Percentiles rank a stretch among this genome's conserved stretches.
These are phyloP conservation scores for Hymenoscyphus albidus DNA, from an alignment of 2,329 filamentous ascomycete species.

Conservation along the genomic window DNA sequence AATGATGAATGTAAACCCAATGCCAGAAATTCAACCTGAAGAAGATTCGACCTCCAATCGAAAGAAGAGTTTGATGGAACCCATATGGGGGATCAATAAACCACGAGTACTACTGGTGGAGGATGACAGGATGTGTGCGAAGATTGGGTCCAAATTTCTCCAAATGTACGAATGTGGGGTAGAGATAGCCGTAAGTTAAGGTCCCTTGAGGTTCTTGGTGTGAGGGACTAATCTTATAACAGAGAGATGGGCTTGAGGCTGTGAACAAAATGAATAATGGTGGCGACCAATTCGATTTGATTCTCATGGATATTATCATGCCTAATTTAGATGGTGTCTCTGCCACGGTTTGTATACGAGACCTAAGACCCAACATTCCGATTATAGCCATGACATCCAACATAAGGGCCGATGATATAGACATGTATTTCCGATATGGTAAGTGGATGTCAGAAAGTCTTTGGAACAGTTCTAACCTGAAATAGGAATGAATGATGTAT, in stretches of 20 bases:
- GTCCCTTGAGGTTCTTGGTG: background rate
- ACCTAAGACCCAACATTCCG: slow-evolving; percentile 75
- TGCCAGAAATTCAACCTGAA: slow-evolving; percentile 42
- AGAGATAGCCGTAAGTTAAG: slow-evolving; percentile 59
- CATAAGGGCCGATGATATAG: slow-evolving; percentile 92
- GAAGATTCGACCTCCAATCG: slow-evolving; percentile 38
- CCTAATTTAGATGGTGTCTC: slow-evolving; percentile 92
- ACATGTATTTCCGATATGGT: slow-evolving; percentile 97
- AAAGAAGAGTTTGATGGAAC: slow-evolving; percentile 39
- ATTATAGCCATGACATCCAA: slow-evolving; percentile 99
- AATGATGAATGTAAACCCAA: slow-evolving; percentile 43
- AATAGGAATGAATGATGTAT: slow-evolving; percentile 91
- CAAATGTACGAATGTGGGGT: slow-evolving; percentile 62
- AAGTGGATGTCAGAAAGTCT: slow-evolving; percentile 38
- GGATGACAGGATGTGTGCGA: slow-evolving; percentile 65
- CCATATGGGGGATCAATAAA: slow-evolving; percentile 56
- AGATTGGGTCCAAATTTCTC: slow-evolving; percentile 65
- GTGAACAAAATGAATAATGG: slow-evolving; percentile 71
- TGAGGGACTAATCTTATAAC: slow-evolving; percentile 23
- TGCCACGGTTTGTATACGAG: slow-evolving; percentile 86
- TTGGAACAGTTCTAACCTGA: slow-evolving; percentile 32
- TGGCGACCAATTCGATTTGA: slow-evolving; percentile 56
- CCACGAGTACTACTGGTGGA: slow-evolving; percentile 90
- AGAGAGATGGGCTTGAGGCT: slow-evolving; percentile 86
- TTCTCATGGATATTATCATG: slow-evolving; percentile 97